phyloP scores from a whole-genome alignment of 192 early-diverging fungal genomes.

The Dissophora globulifera region DNA sequence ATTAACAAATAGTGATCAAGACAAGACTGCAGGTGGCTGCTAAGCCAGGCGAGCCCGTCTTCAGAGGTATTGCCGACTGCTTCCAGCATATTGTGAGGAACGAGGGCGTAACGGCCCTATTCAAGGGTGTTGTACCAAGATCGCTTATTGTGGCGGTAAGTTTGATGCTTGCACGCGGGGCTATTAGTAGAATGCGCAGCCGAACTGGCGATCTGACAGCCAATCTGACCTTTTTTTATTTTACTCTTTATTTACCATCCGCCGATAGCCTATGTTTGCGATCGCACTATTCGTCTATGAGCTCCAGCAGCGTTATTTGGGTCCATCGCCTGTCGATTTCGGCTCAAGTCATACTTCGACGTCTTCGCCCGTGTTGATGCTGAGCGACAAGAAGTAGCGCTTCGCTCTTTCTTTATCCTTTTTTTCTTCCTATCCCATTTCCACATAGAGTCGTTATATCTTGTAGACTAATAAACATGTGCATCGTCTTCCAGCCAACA shows the following conservation, averaged over 20 bases:
- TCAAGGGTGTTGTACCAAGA: conserved; percentile 70
- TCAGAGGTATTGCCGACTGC: conserved; percentile 57
- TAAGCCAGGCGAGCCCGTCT: conserved; percentile 52
- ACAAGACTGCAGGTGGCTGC: conserved; percentile 61
- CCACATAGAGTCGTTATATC: conserved; percentile 7
- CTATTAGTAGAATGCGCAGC: too few species aligned
- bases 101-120: conserved; percentile 59
- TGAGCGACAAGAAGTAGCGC: conserved; percentile 18
- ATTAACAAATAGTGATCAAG: conserved; percentile 57
- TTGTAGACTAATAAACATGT: conserved; percentile 21
- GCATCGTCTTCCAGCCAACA: too few species aligned
- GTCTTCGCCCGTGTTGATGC: conserved; percentile 26
- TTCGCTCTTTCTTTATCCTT: neutral
- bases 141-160: conserved; percentile 62
- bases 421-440: conserved; percentile 10
- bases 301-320: conserved; percentile 66
- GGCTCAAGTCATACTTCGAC: conserved; percentile 16
- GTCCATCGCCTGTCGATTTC: conserved; percentile 7
- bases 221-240: too few species aligned
- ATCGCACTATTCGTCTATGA: conserved; percentile 76
- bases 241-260: neutral
- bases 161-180: neutral
- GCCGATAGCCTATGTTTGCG: conserved; percentile 62
- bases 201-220: too few species aligned
- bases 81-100: conserved; percentile 59